Evolutionary conservation across 148 eudicot species (phyloP), one percentile per base, ranked within the genome.

Genomic region (Vaccinium corymbosum): DNA sequence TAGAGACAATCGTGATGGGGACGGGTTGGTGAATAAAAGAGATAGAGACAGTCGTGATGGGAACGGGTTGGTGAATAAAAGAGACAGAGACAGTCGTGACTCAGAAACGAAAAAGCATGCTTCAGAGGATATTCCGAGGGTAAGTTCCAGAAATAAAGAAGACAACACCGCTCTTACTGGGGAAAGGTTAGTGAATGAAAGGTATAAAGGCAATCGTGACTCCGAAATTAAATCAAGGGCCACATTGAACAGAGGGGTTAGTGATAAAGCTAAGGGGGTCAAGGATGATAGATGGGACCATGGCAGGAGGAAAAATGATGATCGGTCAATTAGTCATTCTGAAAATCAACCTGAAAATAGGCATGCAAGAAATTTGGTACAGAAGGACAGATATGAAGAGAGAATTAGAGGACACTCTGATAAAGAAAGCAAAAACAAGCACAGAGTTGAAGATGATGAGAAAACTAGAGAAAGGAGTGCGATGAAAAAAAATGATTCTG

Each of bases 401-500:
- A 86, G 85, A 84, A 55, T 70, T 80, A 85, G 88, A 87, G 91
- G 57, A 59, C 85, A 79, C 29, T 85, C 88, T 82, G 95, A 90
- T 83, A 90, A 87, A 83, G 97, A 87, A 83, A 85, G 80, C 84
- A 90, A 88, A 72, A 90, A 88, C 88, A 91, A 89, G 86, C 87
- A 87, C 78, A 87, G 89, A 48, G 83, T 85, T 56, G 92, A 88
- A 74, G 91, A 88, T 55, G 92, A 88, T 86, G 95, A 91, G 71
- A 89, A 87, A 85, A 62, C 81, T 86, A 89, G 86, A 83, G 85
- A 82, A 81, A 87, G 80, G 84, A 83, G 86, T 86, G 66, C 79
- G 76, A 88, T 80, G 46, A 92, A 90, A 80, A 91, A 86, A 83
- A 91, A 91, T 88, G 92, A 89, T 86, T 87, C 90, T 46, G 90